phyloP scores from a whole-genome alignment of 1,284 basidiomycete species.

The Mycosarcoma maydis region DNA sequence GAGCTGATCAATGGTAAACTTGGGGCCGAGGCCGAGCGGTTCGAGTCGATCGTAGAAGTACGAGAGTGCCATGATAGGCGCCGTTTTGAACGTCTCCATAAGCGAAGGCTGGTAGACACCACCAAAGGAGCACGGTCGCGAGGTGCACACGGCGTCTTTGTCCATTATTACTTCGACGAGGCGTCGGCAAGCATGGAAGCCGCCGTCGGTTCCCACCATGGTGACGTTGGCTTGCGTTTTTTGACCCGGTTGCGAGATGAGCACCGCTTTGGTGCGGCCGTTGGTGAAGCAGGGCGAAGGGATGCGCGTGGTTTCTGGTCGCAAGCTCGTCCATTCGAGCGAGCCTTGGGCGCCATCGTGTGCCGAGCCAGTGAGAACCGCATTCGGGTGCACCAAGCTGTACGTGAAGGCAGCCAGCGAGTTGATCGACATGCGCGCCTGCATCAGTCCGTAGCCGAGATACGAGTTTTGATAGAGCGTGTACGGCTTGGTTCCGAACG shows the following conservation, averaged over 20 bases:
- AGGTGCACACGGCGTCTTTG: constrained; percentile 85
- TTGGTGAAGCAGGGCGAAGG: constrained; percentile 84
- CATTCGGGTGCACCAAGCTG: constrained; percentile 68
- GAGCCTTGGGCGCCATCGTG: constrained; percentile 26
- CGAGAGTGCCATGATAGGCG: constrained; percentile 71
- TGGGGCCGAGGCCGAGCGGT: constrained; percentile 75
- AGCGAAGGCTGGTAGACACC: constrained; percentile 98
- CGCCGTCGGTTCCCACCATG: constrained; percentile 71
- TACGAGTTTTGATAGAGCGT: constrained; percentile 66
- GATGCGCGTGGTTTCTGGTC: constrained; percentile 66
- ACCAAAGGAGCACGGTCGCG: constrained; percentile 92
- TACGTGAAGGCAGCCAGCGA: constrained; percentile 88
- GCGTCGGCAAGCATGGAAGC: constrained; percentile 85
- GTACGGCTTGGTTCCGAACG: constrained; percentile 57
- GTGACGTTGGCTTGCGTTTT: constrained; percentile 51
- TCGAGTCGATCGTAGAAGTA: constrained; percentile 96
- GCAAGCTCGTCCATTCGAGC: constrained; percentile 64
- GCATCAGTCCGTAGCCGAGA: constrained; percentile 94
- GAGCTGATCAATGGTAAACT: constrained; percentile 58
- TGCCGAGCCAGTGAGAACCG: constrained; percentile 34
- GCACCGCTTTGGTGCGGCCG: constrained; percentile 75
- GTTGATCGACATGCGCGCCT: constrained; percentile 85
- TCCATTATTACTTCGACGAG: constrained; percentile 91
- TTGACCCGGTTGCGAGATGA: constrained; percentile 75
- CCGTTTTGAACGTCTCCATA: constrained; percentile 78